These are phyloP conservation scores for Thalassiosira allenii DNA, from an alignment of 352 stramenopile genomes.

Conservation along the genomic window DNA sequence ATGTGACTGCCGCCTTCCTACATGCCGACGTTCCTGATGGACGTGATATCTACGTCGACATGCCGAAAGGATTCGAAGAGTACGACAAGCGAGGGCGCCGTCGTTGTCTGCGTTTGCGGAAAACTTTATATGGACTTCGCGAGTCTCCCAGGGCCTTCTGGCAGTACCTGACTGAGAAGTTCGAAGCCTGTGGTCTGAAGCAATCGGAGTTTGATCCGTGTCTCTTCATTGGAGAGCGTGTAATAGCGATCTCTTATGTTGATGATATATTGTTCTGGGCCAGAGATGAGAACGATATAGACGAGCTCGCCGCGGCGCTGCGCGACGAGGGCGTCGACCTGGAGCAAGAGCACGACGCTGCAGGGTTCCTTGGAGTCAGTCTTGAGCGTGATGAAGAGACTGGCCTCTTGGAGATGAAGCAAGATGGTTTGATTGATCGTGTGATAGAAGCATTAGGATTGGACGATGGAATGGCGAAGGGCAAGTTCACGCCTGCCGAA, in stretches of 20 bases:
- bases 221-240: slow-evolving; percentile 57
- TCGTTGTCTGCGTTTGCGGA: slow-evolving; percentile 8
- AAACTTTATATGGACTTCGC: slow-evolving; percentile 12
- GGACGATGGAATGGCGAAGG: background rate
- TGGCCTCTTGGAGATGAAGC: slow-evolving; percentile 40
- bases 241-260: slow-evolving; percentile 62
- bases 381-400: slow-evolving; percentile 39
- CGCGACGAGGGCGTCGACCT: slow-evolving; percentile 33
- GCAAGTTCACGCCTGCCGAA: slow-evolving; percentile 30
- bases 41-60: slow-evolving; percentile 19
- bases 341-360: slow-evolving; percentile 54
- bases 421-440: slow-evolving; percentile 51
- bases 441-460: slow-evolving; percentile 59
- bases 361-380: slow-evolving; percentile 67
- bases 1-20: slow-evolving; percentile 4
- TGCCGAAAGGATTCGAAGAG: slow-evolving; percentile 8
- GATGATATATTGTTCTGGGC: slow-evolving; percentile 62
- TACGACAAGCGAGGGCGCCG: background rate
- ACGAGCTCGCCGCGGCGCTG: slow-evolving; percentile 43
- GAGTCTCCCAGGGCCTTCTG: slow-evolving; percentile 40
- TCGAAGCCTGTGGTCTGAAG: slow-evolving; percentile 27
- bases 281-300: slow-evolving; percentile 26
- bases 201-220: slow-evolving; percentile 55
- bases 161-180: slow-evolving; percentile 21
- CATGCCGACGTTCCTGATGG: background rate